A percentile compares a stretch with the other conserved stretches of the same genome.
Conservation (phyloP, 75 land plant genomes). For the Sequoia sempervirens region DNA sequence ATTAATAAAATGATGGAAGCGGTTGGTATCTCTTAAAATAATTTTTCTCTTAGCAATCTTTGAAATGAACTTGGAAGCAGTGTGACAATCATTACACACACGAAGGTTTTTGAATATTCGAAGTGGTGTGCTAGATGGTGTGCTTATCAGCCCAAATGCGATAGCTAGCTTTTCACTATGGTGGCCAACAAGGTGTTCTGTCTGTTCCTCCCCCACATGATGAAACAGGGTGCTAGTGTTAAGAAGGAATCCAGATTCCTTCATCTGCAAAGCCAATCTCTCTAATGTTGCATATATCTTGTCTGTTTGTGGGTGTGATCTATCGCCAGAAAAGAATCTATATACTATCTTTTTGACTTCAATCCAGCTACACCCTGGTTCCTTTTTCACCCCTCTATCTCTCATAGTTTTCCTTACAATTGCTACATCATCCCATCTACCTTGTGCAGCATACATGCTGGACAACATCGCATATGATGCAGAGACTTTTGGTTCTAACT, state of each 20-base stretch:
- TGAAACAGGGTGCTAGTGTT: neutral
- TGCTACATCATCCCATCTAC: constrained; percentile 6
- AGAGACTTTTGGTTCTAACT: constrained; percentile 11
- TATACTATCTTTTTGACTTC: neutral
- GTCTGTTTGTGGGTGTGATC: constrained; percentile 15
- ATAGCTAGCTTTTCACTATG: too few species aligned
- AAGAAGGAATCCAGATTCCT: neutral
- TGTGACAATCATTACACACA: too few species aligned
- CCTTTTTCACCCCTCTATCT: neutral
- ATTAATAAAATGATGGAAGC: too few species aligned
- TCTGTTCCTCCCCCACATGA: constrained; percentile 1
- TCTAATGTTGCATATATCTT: constrained; percentile 14
- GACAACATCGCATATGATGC: constrained; percentile 18
- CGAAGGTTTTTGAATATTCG: too few species aligned
- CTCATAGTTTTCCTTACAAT: neutral
- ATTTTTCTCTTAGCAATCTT: too few species aligned
- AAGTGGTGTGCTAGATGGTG: neutral
- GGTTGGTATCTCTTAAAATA: too few species aligned
- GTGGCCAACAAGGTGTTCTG: neutral
- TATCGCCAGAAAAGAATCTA: constrained; percentile 14
- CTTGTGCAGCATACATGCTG: constrained; percentile 14
- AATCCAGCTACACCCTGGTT: constrained; percentile 11
- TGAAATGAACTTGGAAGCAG: too few species aligned
- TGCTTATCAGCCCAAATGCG: neutral
- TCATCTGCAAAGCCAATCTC: neutral